Percentiles rank a stretch among this genome's conserved stretches.
Evolutionary conservation across 2,329 filamentous ascomycete species (phyloP).

Genomic region (Fusarium albosuccineum): DNA sequence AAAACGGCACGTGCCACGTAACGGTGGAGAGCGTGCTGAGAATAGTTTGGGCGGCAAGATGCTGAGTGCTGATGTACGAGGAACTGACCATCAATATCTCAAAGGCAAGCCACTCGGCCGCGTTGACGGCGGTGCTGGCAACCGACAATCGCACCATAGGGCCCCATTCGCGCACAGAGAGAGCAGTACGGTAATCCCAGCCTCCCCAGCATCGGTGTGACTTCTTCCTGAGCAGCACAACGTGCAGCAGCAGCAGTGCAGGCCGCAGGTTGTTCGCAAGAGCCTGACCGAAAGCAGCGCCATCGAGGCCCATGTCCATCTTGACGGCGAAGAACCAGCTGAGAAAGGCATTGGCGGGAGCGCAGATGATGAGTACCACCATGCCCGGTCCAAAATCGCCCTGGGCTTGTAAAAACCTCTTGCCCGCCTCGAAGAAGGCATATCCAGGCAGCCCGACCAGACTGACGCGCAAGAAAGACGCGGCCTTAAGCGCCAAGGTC

Average conservation of each 20-base stretch:
- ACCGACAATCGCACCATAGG: constrained; percentile 55
- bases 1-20: constrained; percentile 59
- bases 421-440: constrained; percentile 66
- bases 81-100: constrained; percentile 61
- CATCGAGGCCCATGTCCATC: constrained; percentile 61
- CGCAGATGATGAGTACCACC: constrained; percentile 60
- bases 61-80: constrained; percentile 58
- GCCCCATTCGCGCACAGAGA: constrained; percentile 57
- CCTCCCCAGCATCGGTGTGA: constrained; percentile 53
- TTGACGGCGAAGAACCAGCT: constrained; percentile 63
- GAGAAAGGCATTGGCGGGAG: constrained; percentile 62
- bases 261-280: constrained; percentile 63
- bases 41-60: constrained; percentile 58
- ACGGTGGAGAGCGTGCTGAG: constrained; percentile 56
- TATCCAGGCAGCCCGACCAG: constrained; percentile 66
- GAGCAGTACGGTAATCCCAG: constrained; percentile 52
- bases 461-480: constrained; percentile 61
- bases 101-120: constrained; percentile 60
- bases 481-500: constrained; percentile 62
- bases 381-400: constrained; percentile 66
- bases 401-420: constrained; percentile 68
- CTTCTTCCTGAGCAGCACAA: constrained; percentile 56
- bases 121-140: constrained; percentile 57
- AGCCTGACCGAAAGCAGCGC: constrained; percentile 64
- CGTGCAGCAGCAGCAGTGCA: constrained; percentile 61